phyloP scores from a whole-genome alignment of 495 filamentous ascomycete genomes.

The Penicillium silybi region DNA sequence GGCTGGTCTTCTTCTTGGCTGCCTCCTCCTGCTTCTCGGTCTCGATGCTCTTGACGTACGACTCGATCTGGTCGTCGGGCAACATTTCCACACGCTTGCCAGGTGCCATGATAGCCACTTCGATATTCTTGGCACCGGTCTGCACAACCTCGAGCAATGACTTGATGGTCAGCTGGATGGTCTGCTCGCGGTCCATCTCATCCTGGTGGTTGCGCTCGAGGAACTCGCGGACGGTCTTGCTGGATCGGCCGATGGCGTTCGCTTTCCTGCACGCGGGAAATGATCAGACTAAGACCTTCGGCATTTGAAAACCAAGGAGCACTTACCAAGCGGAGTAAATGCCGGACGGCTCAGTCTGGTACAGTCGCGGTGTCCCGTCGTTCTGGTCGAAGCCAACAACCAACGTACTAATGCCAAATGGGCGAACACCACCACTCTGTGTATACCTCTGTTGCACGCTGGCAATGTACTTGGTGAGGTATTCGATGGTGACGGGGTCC shows the following conservation, averaged over 20 bases:
- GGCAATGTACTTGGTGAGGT: slow-evolving; percentile 98
- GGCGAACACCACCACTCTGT: slow-evolving; percentile 93
- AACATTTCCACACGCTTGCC: slow-evolving; percentile 91
- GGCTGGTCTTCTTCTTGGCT: slow-evolving; percentile 88
- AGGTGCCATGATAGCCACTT: slow-evolving; percentile 98
- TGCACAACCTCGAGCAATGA: slow-evolving; percentile 97
- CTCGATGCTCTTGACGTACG: slow-evolving; percentile 96
- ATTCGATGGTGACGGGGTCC: slow-evolving; percentile 95
- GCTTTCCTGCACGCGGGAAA: slow-evolving; percentile 70
- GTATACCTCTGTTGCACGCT: slow-evolving; percentile 98
- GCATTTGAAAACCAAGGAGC: background rate
- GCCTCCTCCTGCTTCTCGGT: slow-evolving; percentile 99
- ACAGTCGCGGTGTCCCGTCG: slow-evolving; percentile 78
- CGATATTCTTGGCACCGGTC: slow-evolving; percentile 98
- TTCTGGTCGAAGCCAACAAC: slow-evolving; percentile 96
- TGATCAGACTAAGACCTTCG: background rate
- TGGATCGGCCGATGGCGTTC: slow-evolving; percentile 95
- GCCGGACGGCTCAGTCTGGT: slow-evolving; percentile 96
- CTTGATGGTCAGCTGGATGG: slow-evolving; percentile 97
- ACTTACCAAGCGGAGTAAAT: slow-evolving; percentile 96
- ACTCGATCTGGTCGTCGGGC: slow-evolving; percentile 89
- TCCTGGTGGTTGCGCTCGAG: slow-evolving; percentile 97
- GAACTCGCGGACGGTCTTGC: slow-evolving; percentile 98
- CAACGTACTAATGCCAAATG: slow-evolving; percentile 96
- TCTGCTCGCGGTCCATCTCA: slow-evolving; percentile 92